Evolutionary conservation across 441 rosid species (phyloP), one percentile per base, ranked within the genome.

Genomic region (Adansonia gregorii): DNA sequence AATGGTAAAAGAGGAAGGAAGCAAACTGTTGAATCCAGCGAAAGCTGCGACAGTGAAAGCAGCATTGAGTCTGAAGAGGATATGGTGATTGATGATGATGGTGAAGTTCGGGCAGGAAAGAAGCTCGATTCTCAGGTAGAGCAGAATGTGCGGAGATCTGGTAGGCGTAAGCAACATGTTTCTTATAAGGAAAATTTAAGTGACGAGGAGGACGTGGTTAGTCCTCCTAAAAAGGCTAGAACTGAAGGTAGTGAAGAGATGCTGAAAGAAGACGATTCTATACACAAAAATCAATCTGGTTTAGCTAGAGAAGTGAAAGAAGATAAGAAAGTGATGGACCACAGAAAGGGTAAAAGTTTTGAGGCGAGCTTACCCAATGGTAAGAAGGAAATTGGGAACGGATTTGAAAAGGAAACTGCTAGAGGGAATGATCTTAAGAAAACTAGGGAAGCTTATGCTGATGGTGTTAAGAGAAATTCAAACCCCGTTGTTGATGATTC

Each of bases 151-250:
- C 87, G 99, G 80, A 89, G 99, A 87, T 96, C 99, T 73, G 87
- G 81, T 63, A 86, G 99, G 78, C 85, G 65, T 74, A 96, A 85
- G 86, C 97, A 84, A 76, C 79, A 84, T 51, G 92, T 94, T 79
- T 89, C 95, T 14, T 96, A 93, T 45, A 85, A 85, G 49, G 99
- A 94, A 84, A 94, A 85, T 80, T 12, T 79, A 77, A 92, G 90
- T 76, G 97, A 90, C n/a, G 99, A 93, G 41, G 96, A 91, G 9
- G 91, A 81, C 8, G 74, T 75, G 22, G 71, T 58, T 31, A 80
- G 66, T 65, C 76, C 56, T 73, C 82, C 78, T 45, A 85, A 92
- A 79, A 87, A 73, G 81, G 76, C 86, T 0, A 81, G 72, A 80
- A 55, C 58, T 24, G 82, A 79, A 66, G 83, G 76, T 80, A 73